Conservation (phyloP, 768 basidiomycete species). For the Boletus pseudopeckii region DNA sequence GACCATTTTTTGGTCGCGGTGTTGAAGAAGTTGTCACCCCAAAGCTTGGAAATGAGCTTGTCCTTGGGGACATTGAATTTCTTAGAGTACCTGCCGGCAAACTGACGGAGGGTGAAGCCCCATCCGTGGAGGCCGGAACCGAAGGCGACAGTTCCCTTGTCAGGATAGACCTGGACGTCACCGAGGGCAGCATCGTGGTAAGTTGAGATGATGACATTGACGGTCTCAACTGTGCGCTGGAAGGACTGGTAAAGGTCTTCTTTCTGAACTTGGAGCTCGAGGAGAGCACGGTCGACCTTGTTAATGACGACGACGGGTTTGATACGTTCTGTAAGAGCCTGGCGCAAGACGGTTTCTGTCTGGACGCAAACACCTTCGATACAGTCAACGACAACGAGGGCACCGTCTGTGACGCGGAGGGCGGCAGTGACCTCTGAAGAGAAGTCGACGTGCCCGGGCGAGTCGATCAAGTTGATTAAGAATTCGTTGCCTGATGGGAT, state of each 20-base stretch:
- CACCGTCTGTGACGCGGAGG: conserved; percentile 99
- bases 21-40: conserved; percentile 99
- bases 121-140: conserved; percentile 99
- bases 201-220: conserved; percentile 98
- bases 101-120: conserved; percentile 99
- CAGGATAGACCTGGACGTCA: conserved; percentile 98
- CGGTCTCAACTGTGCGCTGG: conserved; percentile 93
- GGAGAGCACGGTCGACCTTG: conserved; percentile 99
- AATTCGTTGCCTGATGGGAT: conserved; percentile 74
- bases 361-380: conserved; percentile 99
- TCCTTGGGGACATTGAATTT: conserved; percentile 99
- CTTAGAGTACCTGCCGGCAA: conserved; percentile 91
- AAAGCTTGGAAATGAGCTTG: conserved; percentile 96
- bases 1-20: conserved; percentile 96
- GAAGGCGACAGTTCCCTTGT: conserved; percentile 97
- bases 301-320: conserved; percentile 99
- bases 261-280: conserved; percentile 96
- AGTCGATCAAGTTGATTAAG: conserved; percentile 99
- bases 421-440: conserved; percentile 99
- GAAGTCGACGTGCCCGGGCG: conserved; percentile 99
- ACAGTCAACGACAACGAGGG: conserved; percentile 99
- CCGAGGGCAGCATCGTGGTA: conserved; percentile 93
- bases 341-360: conserved; percentile 98
- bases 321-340: conserved; percentile 96
- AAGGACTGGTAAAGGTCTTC: conserved; percentile 98